Evolutionary conservation across 768 basidiomycete species (phyloP).

Genomic region (Nidularia sp.): DNA sequence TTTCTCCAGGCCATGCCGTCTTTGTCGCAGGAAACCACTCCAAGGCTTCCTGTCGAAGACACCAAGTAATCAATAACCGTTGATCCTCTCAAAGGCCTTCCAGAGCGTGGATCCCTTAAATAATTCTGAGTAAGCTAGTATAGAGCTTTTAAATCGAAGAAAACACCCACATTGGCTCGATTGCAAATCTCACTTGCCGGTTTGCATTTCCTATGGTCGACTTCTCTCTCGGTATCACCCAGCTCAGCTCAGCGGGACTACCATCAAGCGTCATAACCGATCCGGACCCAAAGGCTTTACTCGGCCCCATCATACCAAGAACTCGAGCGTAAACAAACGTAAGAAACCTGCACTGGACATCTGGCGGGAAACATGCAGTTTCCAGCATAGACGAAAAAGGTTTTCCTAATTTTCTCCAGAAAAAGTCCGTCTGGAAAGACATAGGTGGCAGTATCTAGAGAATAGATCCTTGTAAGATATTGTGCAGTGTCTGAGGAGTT

Average conservation of each 20-base stretch:
- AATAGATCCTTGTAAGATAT: background rate
- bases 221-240: conserved; percentile 21
- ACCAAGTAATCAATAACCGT: conserved; percentile 22
- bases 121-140: background rate
- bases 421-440: conserved; percentile 9
- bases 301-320: conserved; percentile 23
- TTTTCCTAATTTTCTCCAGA: conserved; percentile 20
- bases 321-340: conserved; percentile 24
- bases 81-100: conserved; percentile 15
- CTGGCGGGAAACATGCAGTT: conserved; percentile 16
- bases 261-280: conserved; percentile 27
- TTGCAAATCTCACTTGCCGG: conserved; percentile 25
- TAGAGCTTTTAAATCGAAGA: background rate
- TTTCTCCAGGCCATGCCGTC: conserved; percentile 21
- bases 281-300: conserved; percentile 11
- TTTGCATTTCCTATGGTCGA: conserved; percentile 6
- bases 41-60: conserved; percentile 19
- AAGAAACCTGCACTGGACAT: conserved; percentile 19
- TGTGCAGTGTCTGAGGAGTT: background rate
- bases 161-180: conserved; percentile 24
- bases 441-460: background rate
- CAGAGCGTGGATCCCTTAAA: conserved; percentile 20
- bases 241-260: conserved; percentile 26
- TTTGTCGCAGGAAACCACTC: conserved; percentile 14
- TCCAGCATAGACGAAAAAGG: conserved; percentile 25